Percentiles rank a stretch among this genome's conserved stretches.
Evolutionary conservation across 2,329 filamentous ascomycete genomes (phyloP).

Genomic region (Aspergillus ustus): DNA sequence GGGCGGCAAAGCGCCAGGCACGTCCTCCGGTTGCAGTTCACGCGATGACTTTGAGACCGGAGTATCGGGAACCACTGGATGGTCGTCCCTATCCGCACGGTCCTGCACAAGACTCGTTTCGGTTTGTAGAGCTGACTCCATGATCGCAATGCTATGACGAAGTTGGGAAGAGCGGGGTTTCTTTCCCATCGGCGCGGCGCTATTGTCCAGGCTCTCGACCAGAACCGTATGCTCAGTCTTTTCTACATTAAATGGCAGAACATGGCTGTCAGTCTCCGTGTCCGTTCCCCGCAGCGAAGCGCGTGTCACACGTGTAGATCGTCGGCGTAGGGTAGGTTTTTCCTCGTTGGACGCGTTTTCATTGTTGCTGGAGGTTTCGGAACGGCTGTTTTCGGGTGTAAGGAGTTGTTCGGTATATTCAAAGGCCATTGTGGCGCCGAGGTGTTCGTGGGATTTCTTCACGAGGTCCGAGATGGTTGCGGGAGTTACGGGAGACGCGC

Average conservation of each 20-base stretch:
- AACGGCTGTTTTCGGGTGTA: slow-evolving; percentile 49
- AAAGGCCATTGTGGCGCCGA: slow-evolving; percentile 38
- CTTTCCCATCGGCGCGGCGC: slow-evolving; percentile 38
- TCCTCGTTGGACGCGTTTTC: slow-evolving; percentile 42
- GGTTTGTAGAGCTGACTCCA: slow-evolving; percentile 41
- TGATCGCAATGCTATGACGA: slow-evolving; percentile 47
- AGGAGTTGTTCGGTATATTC: slow-evolving; percentile 46
- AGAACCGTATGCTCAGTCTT: slow-evolving; percentile 33
- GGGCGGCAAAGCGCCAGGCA: slow-evolving; percentile 32
- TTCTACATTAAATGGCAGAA: slow-evolving; percentile 26
- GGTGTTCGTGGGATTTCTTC: slow-evolving; percentile 31
- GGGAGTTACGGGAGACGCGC: slow-evolving; percentile 40
- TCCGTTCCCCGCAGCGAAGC: slow-evolving; percentile 39
- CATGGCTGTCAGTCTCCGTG: slow-evolving; percentile 29
- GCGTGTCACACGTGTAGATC: slow-evolving; percentile 47
- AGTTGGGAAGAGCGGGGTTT: slow-evolving; percentile 41
- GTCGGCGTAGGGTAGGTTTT: slow-evolving; percentile 35
- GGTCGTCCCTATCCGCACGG: slow-evolving; percentile 28
- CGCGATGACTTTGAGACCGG: slow-evolving; percentile 42
- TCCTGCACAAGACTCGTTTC: slow-evolving; percentile 28
- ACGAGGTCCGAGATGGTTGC: slow-evolving; percentile 33
- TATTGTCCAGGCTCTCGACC: slow-evolving; percentile 46
- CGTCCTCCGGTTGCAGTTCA: slow-evolving; percentile 30
- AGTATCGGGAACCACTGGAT: slow-evolving; percentile 38
- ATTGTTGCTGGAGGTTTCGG: slow-evolving; percentile 49